Percentiles rank a stretch among this genome's conserved stretches.
Conservation (phyloP, 495 filamentous ascomycete species). For the Antarctomyces pellizariae region DNA sequence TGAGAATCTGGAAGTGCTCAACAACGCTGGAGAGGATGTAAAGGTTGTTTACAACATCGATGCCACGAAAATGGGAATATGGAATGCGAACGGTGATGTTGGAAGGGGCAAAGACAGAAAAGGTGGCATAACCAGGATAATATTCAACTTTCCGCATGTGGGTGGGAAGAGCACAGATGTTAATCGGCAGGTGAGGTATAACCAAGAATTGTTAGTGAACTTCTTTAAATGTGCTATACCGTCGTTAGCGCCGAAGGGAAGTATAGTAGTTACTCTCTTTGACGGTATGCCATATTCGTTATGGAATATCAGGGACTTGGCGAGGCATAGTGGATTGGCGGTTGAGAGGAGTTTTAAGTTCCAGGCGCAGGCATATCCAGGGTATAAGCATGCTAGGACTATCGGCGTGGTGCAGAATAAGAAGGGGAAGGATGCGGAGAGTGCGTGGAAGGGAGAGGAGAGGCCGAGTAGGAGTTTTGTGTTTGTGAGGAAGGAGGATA, state of each 20-base stretch:
- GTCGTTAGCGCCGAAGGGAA: constrained; percentile 25
- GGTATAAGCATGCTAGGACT: constrained; percentile 74
- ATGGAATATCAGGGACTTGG: constrained; percentile 82
- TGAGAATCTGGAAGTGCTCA: constrained; percentile 31
- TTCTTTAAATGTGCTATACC: constrained; percentile 45
- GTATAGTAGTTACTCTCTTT: constrained; percentile 70
- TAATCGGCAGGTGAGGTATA: constrained; percentile 76
- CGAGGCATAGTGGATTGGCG: constrained; percentile 48
- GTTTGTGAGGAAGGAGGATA: constrained; percentile 35
- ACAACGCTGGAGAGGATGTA: constrained; percentile 22
- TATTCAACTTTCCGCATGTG: constrained; percentile 95
- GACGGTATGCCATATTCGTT: constrained; percentile 83
- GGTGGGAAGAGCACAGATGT: constrained; percentile 82
- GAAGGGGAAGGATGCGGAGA: constrained; percentile 23
- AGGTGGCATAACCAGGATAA: constrained; percentile 45
- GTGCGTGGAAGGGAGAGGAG: constrained; percentile 57
- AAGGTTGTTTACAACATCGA: constrained; percentile 56
- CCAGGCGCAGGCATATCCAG: constrained; percentile 47
- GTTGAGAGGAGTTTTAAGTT: constrained; percentile 64
- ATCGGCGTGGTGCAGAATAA: constrained; percentile 47
- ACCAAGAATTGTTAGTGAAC: constrained; percentile 64
- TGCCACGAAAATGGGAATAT: constrained; percentile 40
- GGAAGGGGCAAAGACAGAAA: constrained; percentile 8
- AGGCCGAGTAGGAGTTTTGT: constrained; percentile 53
- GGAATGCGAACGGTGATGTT: constrained; percentile 11